phyloP scores from a whole-genome alignment of 2,329 filamentous ascomycete genomes.

The Colletotrichum godetiae region DNA sequence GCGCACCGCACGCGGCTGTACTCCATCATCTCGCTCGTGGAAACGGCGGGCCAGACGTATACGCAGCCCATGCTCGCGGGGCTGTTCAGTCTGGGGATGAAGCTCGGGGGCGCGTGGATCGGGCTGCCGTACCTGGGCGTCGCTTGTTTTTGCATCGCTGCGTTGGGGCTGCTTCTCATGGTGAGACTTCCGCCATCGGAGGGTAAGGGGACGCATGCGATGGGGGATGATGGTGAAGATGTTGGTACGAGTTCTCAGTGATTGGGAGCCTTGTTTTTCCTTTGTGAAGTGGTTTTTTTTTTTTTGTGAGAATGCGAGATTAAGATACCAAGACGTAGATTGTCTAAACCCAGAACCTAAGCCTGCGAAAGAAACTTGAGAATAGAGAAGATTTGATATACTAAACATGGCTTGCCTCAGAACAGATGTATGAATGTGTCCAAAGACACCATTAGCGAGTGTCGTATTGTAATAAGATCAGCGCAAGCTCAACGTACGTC shows the following conservation, averaged over 20 bases:
- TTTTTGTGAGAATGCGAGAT: not conserved
- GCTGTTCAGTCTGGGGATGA: conserved; percentile 44
- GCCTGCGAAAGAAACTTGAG: not conserved
- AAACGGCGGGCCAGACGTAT: conserved; percentile 41
- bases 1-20: conserved; percentile 45
- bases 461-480: not conserved
- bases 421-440: not conserved
- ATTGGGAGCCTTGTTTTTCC: not conserved
- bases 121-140: conserved; percentile 46
- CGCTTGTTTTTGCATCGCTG: conserved; percentile 30
- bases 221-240: not conserved
- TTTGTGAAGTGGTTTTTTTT: not conserved
- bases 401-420: not conserved
- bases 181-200: conserved; percentile 24
- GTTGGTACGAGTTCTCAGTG: not conserved
- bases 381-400: not conserved
- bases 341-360: not conserved
- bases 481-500: not conserved
- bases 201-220: not conserved
- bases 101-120: conserved; percentile 41
- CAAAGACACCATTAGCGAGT: too few species aligned
- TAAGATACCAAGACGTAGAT: not conserved
- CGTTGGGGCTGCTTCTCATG: conserved; percentile 11
- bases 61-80: conserved; percentile 42
- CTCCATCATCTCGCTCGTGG: conserved; percentile 40